Evolutionary conservation across 2,329 filamentous ascomycete genomes (phyloP), one percentile per base, ranked within the genome.

Genomic region (Colletotrichum sidae): DNA sequence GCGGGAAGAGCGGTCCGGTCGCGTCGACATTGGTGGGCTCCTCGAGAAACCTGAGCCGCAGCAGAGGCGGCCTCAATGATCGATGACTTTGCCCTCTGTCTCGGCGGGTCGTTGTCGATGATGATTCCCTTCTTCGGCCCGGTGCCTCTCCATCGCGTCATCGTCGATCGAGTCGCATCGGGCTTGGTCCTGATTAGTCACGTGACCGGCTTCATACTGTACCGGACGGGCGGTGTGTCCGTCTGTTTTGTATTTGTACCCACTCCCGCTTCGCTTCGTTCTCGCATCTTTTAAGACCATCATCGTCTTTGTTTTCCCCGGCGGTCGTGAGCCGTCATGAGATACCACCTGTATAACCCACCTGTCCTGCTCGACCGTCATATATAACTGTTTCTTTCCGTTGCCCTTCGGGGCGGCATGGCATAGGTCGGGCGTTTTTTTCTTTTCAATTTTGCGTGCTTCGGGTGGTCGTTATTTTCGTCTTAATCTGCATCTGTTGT

Each of bases 21-120:
- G 88, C 13, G 83, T 90, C 53, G 86, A 88, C 70, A 90, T 90
- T 67, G 85, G 83, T 10, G 87, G 87, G 2, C 80, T 88, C 71
- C 86, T 91, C 71, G 88, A 88, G 69, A 86, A 82, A 75, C 82
- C 84, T 33, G 83, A 83, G 70, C 57, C 57, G 57, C 80, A 68
- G 42, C 74, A 69, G 52, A 74, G 68, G 67, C 71, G 70, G 53
- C 66, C 70, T 35, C 70, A 72, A 67, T 77, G 70, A 68, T 42
- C 46, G 25, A 55, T 42, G 69, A 63, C 55, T 33, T 49, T 35
- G 47, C n/a, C 39, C 33, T 47, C 57, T 45, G 56, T 56, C 62
- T 44, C 33, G 33, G 60, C 60, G 49, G 62, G 38, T 55, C 39
- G 57, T 65, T 49, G 62, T 61, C 62, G 57, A 61, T 65, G 61